phyloP scores from a whole-genome alignment of 441 rosid species.

The Brassica hybrid region DNA sequence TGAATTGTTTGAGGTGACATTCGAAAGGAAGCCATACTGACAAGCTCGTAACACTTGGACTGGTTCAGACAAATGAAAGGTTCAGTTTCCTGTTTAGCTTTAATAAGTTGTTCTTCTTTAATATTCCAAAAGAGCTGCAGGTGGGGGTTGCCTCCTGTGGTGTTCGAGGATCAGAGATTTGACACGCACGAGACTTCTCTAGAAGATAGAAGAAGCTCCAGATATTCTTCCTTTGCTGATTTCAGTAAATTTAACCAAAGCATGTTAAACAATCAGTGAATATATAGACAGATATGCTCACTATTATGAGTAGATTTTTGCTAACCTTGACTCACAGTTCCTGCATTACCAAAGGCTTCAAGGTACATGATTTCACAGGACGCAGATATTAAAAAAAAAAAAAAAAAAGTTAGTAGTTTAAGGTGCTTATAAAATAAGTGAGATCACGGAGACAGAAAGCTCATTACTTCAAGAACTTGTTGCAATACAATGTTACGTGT shows the following conservation, averaged over 20 bases:
- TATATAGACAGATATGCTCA: no score
- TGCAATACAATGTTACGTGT: background rate
- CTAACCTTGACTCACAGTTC: background rate
- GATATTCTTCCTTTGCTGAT: background rate
- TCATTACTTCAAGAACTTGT: background rate
- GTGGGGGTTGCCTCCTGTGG: no score
- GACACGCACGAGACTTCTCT: no score
- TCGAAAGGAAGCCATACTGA: no score
- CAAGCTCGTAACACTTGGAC: no score
- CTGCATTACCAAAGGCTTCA: no score
- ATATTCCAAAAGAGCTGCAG: background rate
- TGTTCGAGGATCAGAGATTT: no score
- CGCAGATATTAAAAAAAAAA: no score
- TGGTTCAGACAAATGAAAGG: no score
- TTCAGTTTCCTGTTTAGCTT: background rate
- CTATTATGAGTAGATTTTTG: no score
- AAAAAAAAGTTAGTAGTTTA: background rate
- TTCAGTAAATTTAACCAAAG: background rate
- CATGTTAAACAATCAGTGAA: background rate
- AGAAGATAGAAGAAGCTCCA: no score
- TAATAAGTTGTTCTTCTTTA: background rate
- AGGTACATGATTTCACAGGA: no score
- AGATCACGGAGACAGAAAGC: background rate
- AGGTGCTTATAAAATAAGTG: background rate
- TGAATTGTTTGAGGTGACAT: background rate